Evolutionary conservation across 768 basidiomycete species (phyloP).

Genomic region (Russula olivacea): DNA sequence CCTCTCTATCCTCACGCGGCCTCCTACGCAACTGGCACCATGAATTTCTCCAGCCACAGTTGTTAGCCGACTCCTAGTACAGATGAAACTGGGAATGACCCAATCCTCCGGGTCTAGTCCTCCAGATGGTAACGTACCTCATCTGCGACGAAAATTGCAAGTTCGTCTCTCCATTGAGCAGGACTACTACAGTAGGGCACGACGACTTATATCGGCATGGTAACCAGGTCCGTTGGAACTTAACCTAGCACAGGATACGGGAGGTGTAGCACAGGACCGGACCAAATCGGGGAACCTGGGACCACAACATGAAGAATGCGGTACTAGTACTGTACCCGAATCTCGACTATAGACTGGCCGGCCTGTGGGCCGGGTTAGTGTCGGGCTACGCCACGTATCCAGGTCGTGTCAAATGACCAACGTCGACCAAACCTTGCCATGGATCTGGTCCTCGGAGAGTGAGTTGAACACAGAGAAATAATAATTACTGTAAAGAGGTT

Average conservation of each 20-base stretch:
- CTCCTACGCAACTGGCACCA: too few species aligned
- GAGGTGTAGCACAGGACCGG: too few species aligned
- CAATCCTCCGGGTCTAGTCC: background rate
- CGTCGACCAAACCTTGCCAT: too few species aligned
- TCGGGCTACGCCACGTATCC: background rate
- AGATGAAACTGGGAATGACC: background rate
- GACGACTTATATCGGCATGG: background rate
- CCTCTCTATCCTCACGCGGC: background rate
- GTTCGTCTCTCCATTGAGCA: background rate
- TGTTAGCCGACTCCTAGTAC: background rate
- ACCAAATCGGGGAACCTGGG: too few species aligned
- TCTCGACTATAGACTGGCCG: too few species aligned
- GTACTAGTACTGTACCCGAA: too few species aligned
- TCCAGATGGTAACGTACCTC: background rate
- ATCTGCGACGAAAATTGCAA: background rate
- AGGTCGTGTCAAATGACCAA: too few species aligned
- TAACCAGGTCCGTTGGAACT: background rate
- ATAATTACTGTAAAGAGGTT: background rate
- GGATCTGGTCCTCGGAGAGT: background rate
- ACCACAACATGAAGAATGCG: too few species aligned
- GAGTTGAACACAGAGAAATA: background rate
- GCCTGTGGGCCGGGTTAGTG: too few species aligned
- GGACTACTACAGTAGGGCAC: background rate
- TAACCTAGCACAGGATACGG: too few species aligned
- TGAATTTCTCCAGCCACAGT: background rate